Conservation (phyloP, 2,329 filamentous ascomycete genomes). For the Neoarthrinium moseri region DNA sequence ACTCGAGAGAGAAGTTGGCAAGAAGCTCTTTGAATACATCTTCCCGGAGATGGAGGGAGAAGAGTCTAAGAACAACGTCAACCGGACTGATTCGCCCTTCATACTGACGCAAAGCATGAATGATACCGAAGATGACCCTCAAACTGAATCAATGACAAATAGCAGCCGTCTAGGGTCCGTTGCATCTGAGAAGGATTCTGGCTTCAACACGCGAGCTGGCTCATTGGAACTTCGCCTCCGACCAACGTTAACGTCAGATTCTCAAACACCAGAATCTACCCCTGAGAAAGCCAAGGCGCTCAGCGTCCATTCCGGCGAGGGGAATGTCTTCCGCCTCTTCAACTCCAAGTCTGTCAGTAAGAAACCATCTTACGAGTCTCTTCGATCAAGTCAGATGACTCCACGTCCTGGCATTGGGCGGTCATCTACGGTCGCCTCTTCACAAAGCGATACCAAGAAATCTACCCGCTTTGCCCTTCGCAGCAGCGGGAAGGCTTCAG, state of each 20-base stretch:
- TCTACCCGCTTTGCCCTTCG: constrained; percentile 55
- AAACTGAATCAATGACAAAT: constrained; percentile 38
- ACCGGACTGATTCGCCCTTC: constrained; percentile 61
- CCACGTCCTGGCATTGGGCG: constrained; percentile 45
- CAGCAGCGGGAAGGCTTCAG: constrained; percentile 47
- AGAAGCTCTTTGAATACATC: constrained; percentile 94
- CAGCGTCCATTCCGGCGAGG: constrained; percentile 47
- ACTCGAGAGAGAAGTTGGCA: constrained; percentile 87
- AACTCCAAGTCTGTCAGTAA: constrained; percentile 44
- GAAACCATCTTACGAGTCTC: constrained; percentile 57
- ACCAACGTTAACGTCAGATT: constrained; percentile 70
- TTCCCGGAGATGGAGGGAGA: constrained; percentile 79
- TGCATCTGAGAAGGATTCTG: constrained; percentile 45
- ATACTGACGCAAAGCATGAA: constrained; percentile 44
- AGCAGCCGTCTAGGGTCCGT: constrained; percentile 37
- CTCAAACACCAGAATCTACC: constrained; percentile 29
- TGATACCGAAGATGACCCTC: constrained; percentile 46
- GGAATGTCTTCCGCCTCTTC: constrained; percentile 52
- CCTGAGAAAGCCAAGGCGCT: constrained; percentile 44
- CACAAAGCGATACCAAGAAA: constrained; percentile 42
- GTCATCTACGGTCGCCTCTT: constrained; percentile 41
- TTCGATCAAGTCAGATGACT: constrained; percentile 37
- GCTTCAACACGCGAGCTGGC: constrained; percentile 63
- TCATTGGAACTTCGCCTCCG: constrained; percentile 80
- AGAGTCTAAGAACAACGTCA: constrained; percentile 18